phyloP scores from a whole-genome alignment of 352 stramenopile genomes.

The Peronosclerospora sorghi region DNA sequence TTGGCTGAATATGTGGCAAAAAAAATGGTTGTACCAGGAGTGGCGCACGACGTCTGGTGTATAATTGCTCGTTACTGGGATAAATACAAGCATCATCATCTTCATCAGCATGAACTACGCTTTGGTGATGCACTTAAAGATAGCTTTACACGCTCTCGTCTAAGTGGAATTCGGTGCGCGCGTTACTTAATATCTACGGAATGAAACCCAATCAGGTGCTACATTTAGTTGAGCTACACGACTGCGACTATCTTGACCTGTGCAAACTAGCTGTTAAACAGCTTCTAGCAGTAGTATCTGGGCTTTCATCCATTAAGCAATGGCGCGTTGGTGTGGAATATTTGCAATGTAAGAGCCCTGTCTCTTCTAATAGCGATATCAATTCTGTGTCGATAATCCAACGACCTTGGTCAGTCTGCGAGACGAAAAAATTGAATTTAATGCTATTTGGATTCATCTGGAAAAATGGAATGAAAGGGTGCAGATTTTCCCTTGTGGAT shows the following conservation, averaged over 20 bases:
- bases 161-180: constrained; percentile 25
- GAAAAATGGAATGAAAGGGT: constrained; percentile 36
- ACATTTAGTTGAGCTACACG: constrained; percentile 15
- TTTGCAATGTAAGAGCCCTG: constrained; percentile 4
- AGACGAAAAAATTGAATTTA: constrained; percentile 60
- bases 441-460: constrained; percentile 46
- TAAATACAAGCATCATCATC: constrained; percentile 44
- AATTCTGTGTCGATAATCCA: constrained; percentile 2
- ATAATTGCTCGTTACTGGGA: constrained; percentile 50
- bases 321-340: constrained; percentile 32
- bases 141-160: constrained; percentile 4
- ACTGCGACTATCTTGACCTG: not conserved
- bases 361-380: not conserved
- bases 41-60: constrained; percentile 45
- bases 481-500: constrained; percentile 58
- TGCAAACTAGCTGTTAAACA: constrained; percentile 16
- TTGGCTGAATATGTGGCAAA: constrained; percentile 26
- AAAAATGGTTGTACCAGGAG: constrained; percentile 27
- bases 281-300: constrained; percentile 12
- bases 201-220: constrained; percentile 31
- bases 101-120: constrained; percentile 55
- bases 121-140: constrained; percentile 24
- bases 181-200: constrained; percentile 41
- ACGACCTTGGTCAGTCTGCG: constrained; percentile 38
- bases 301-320: constrained; percentile 14